Percentiles rank a stretch among this genome's conserved stretches.
phyloP scores from a whole-genome alignment of 768 basidiomycete genomes.

The Coprinopsis sp. region DNA sequence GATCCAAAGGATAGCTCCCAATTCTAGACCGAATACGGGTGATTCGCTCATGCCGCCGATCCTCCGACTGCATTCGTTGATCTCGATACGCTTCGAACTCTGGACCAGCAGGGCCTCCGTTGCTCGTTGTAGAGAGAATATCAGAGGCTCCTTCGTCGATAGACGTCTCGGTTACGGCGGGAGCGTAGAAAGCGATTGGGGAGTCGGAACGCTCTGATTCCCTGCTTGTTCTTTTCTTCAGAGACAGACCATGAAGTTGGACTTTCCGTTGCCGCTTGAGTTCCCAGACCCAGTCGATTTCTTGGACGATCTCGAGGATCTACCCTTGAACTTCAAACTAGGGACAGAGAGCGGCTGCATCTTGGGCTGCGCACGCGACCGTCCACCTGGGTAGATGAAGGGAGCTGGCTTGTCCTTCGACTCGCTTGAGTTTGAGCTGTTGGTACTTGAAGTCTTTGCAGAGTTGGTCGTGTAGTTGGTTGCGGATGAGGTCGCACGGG shows the following conservation, averaged over 20 bases:
- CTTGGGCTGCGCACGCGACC: constrained; percentile 16
- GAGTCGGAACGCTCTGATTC: constrained; percentile 7
- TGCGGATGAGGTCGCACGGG: background rate
- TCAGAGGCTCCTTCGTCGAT: background rate
- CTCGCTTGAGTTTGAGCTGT: background rate
- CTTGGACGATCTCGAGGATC: constrained; percentile 3
- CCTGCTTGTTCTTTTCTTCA: constrained; percentile 18
- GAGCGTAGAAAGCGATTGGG: constrained; percentile 9
- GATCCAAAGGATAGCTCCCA: constrained; percentile 26
- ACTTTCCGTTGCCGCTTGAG: constrained; percentile 6
- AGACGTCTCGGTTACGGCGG: constrained; percentile 1
- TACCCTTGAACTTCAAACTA: constrained; percentile 9
- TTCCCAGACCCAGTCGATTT: background rate
- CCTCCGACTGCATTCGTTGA: constrained; percentile 2
- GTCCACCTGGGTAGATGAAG: constrained; percentile 13
- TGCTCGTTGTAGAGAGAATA: constrained; percentile 9
- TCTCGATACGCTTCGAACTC: constrained; percentile 8
- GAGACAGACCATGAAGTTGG: constrained; percentile 20
- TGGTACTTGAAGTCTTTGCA: background rate
- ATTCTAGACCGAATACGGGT: constrained; percentile 18
- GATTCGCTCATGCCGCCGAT: constrained; percentile 12
- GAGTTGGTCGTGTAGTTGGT: background rate
- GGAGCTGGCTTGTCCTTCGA: constrained; percentile 3
- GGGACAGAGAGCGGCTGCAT: constrained; percentile 1
- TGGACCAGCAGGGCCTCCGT: constrained; percentile 8